Evolutionary conservation across 192 early-diverging fungal genomes (phyloP).

Genomic region (Funneliformis mosseae): DNA sequence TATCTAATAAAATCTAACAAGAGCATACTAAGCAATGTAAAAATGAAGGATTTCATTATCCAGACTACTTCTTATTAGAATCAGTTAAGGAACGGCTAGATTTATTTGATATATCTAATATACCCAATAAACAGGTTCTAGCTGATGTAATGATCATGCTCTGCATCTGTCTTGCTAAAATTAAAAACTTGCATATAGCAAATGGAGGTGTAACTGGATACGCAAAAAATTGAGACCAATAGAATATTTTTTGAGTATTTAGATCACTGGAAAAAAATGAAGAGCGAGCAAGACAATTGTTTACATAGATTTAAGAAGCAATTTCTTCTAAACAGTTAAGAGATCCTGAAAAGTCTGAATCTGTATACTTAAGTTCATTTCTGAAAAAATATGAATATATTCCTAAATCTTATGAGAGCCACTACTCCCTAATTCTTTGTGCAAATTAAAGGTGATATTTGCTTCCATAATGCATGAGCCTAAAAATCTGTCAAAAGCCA

Average conservation of each 20-base stretch:
- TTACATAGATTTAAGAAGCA: conserved; percentile 1
- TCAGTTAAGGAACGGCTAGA: too few species aligned
- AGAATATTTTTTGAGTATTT: too few species aligned
- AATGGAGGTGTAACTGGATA: conserved; percentile 13
- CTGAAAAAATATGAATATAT: not conserved
- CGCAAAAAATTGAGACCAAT: too few species aligned
- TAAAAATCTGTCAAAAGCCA: not conserved
- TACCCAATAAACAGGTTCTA: too few species aligned
- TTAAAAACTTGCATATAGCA: not conserved
- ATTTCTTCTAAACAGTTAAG: too few species aligned
- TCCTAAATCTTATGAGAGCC: not conserved
- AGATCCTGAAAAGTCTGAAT: not conserved
- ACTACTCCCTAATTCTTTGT: not conserved
- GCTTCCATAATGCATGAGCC: not conserved
- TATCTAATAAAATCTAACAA: not conserved
- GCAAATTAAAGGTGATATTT: not conserved
- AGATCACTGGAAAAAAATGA: too few species aligned
- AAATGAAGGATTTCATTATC: not conserved
- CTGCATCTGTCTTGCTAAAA: too few species aligned
- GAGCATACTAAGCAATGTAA: not conserved
- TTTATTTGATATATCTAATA: too few species aligned
- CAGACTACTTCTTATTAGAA: conserved; percentile 19
- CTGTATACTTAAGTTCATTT: not conserved
- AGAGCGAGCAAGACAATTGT: not conserved
- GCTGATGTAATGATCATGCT: too few species aligned